Percentiles rank a stretch among this genome's conserved stretches.
Evolutionary conservation across 129 eudicot genomes (phyloP).

Genomic region (Flaveria trinervia): DNA sequence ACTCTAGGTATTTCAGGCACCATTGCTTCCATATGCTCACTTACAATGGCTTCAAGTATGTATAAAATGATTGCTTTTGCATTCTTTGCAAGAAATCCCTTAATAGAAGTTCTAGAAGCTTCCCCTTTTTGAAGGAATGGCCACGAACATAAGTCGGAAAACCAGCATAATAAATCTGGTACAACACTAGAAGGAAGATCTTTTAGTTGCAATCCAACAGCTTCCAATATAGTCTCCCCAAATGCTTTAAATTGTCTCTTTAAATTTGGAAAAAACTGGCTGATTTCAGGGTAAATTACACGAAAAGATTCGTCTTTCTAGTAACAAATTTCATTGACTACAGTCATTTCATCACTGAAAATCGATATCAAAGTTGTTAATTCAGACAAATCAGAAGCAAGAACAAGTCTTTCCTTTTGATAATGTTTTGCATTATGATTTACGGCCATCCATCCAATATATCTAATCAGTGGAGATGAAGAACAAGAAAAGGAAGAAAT

Average conservation of each 20-base stretch:
- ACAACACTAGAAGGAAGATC: constrained; percentile 68
- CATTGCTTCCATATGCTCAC: constrained; percentile 91
- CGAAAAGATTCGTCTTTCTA: constrained; percentile 57
- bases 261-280: constrained; percentile 67
- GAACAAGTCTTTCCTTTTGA: constrained; percentile 69
- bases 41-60: constrained; percentile 78
- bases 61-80: constrained; percentile 78
- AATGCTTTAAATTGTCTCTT: constrained; percentile 65
- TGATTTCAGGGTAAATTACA: constrained; percentile 68
- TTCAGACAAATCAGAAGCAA: constrained; percentile 71
- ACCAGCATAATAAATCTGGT: constrained; percentile 91
- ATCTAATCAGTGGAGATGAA: constrained; percentile 76
- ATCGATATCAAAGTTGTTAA: constrained; percentile 63
- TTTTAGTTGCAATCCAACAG: constrained; percentile 84
- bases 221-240: constrained; percentile 79
- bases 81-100: constrained; percentile 77
- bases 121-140: constrained; percentile 59
- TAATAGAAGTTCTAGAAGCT: constrained; percentile 40
- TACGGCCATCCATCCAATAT: constrained; percentile 93
- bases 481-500: constrained; percentile 65
- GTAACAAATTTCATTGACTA: constrained; percentile 42
- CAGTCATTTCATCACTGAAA: constrained; percentile 81
- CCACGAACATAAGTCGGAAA: constrained; percentile 78
- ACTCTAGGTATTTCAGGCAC: constrained; percentile 89
- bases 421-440: constrained; percentile 79